Conservation (phyloP, 768 basidiomycete species). For the Hortiboletus flavorubellus region DNA sequence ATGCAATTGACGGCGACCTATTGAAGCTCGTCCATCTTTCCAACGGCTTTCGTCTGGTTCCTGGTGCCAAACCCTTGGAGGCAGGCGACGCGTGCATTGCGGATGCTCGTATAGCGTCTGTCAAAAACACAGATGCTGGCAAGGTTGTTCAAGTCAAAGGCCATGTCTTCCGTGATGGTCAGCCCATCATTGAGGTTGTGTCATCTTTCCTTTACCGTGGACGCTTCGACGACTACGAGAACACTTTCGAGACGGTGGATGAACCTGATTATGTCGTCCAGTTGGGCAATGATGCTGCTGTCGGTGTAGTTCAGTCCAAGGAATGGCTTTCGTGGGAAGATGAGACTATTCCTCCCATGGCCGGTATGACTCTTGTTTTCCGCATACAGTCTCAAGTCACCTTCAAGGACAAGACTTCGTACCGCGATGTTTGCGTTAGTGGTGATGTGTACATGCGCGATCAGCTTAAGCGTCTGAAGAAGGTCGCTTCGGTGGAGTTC, state of each 20-base stretch:
- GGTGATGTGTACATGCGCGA: conserved; percentile 88
- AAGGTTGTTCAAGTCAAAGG: conserved; percentile 93
- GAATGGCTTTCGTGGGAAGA: conserved; percentile 98
- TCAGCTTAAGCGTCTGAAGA: conserved; percentile 82
- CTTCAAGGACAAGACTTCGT: conserved; percentile 89
- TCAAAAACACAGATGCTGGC: conserved; percentile 86
- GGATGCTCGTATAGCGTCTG: conserved; percentile 84
- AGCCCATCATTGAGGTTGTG: conserved; percentile 87
- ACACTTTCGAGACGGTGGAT: conserved; percentile 91
- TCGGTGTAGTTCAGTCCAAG: conserved; percentile 92
- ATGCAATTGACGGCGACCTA: conserved; percentile 87
- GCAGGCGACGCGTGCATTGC: conserved; percentile 90
- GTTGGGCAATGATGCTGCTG: conserved; percentile 68
- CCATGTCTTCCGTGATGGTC: conserved; percentile 68
- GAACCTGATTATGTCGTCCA: conserved; percentile 87
- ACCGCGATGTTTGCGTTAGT: conserved; percentile 72
- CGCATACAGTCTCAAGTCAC: conserved; percentile 80
- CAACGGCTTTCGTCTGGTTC: conserved; percentile 90
- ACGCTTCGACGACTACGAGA: conserved; percentile 87
- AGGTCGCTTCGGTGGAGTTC: conserved; percentile 86
- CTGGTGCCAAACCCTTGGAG: conserved; percentile 69
- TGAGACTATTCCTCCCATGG: conserved; percentile 67
- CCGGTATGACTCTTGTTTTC: conserved; percentile 87
- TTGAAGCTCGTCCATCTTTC: conserved; percentile 96
- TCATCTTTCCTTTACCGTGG: conserved; percentile 98